These are phyloP conservation scores for Seiridium unicorne DNA, from an alignment of 2,329 filamentous ascomycete genomes.

Conservation along the genomic window DNA sequence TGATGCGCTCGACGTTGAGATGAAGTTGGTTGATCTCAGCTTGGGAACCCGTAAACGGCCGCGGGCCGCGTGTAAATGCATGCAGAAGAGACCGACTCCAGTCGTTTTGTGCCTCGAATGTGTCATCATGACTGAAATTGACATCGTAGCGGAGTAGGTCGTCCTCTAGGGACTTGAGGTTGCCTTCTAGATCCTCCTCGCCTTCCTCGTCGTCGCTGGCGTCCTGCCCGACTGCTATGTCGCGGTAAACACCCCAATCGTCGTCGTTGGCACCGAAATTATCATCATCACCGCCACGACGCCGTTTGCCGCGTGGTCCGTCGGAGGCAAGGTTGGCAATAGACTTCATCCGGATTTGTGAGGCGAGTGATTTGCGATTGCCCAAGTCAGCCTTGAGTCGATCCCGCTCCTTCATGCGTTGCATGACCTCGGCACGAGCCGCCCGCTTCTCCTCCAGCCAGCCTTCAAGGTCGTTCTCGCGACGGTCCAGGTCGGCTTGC, in stretches of 20 bases:
- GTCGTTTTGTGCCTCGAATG: constrained; percentile 86
- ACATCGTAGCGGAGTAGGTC: constrained; percentile 86
- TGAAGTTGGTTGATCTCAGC: constrained; percentile 84
- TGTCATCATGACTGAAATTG: constrained; percentile 87
- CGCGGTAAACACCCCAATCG: constrained; percentile 96
- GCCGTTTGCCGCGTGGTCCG: constrained; percentile 76
- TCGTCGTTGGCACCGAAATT: constrained; percentile 96
- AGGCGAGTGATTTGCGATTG: constrained; percentile 94
- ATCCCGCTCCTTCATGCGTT: constrained; percentile 91
- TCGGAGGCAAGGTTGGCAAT: constrained; percentile 95
- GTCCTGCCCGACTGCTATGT: constrained; percentile 79
- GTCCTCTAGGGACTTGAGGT: constrained; percentile 74
- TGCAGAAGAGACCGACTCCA: constrained; percentile 93
- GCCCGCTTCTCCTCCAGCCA: constrained; percentile 84
- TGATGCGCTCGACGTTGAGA: constrained; percentile 93
- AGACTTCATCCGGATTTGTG: constrained; percentile 97
- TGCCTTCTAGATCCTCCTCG: constrained; percentile 78
- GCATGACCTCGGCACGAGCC: constrained; percentile 67
- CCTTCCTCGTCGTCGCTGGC: constrained; percentile 86
- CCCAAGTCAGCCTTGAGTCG: constrained; percentile 90
- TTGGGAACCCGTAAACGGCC: constrained; percentile 77
- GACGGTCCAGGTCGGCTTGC: constrained; percentile 76
- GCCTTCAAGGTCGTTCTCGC: constrained; percentile 77
- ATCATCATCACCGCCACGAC: constrained; percentile 88
- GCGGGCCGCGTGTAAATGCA: constrained; percentile 83